These are phyloP conservation scores for Pseudovirgaria hyperparasitica DNA, from an alignment of 2,329 filamentous ascomycete species.

Conservation along the genomic window DNA sequence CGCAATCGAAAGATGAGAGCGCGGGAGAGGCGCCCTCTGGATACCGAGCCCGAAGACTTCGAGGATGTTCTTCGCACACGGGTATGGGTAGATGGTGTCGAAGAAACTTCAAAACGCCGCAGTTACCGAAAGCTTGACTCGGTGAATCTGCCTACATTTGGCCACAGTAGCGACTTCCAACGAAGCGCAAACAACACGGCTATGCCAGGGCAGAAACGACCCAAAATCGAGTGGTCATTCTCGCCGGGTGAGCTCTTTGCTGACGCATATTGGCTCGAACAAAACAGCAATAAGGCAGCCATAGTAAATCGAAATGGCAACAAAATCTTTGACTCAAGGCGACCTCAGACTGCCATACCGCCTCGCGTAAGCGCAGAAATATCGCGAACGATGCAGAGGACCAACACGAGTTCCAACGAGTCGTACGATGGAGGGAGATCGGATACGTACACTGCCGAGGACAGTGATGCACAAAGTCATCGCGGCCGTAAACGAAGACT, in stretches of 20 bases:
- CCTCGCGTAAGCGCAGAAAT: too few species aligned
- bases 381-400: too few species aligned
- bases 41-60: slow-evolving; percentile 67
- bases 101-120: slow-evolving; percentile 28
- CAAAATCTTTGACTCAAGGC: slow-evolving; percentile 46
- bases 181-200: slow-evolving; percentile 36
- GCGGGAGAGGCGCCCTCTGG: slow-evolving; percentile 60
- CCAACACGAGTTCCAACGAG: too few species aligned
- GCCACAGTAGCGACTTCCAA: slow-evolving; percentile 14
- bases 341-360: too few species aligned
- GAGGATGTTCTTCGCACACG: slow-evolving; percentile 58
- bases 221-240: slow-evolving; percentile 73
- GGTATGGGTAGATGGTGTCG: slow-evolving; percentile 64
- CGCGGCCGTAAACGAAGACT: slow-evolving; percentile 23
- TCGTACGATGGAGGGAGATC: slow-evolving; percentile 12
- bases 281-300: slow-evolving; percentile 63
- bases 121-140: slow-evolving; percentile 24
- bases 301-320: slow-evolving; percentile 70
- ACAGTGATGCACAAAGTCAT: slow-evolving; percentile 24
- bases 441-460: slow-evolving; percentile 19
- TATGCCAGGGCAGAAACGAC: too few species aligned
- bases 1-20: slow-evolving; percentile 78
- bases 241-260: slow-evolving; percentile 77
- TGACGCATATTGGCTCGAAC: slow-evolving; percentile 83
- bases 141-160: slow-evolving; percentile 20